phyloP scores from a whole-genome alignment of 495 filamentous ascomycete genomes.

The Penicillium atrosanguineum region DNA sequence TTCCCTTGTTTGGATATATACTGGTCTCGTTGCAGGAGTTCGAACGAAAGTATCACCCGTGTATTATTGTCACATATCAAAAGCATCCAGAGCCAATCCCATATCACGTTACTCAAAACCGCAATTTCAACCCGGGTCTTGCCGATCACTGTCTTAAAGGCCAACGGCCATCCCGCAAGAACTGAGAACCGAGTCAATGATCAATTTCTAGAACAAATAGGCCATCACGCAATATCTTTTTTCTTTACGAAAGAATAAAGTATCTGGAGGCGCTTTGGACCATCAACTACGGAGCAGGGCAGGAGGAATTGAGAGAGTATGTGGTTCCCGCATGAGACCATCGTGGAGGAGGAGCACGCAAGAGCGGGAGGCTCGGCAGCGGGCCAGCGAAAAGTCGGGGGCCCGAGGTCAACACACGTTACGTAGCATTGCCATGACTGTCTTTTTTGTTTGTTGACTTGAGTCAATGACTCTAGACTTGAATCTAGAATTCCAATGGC shows the following conservation, averaged over 20 bases:
- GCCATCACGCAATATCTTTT: neutral
- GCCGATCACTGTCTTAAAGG: neutral
- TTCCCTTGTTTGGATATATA: slow-evolving; percentile 9
- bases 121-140: neutral
- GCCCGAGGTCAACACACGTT: neutral
- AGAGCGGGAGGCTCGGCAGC: slow-evolving; percentile 9
- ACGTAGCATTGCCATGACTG: neutral
- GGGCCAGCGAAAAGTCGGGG: neutral
- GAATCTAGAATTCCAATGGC: neutral
- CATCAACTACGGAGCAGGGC: neutral
- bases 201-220: no score
- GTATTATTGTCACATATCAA: neutral
- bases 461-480: neutral
- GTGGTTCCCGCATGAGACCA: slow-evolving; percentile 20
- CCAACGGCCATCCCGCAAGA: slow-evolving; percentile 4
- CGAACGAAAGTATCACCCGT: neutral
- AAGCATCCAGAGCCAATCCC: neutral
- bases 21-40: slow-evolving; percentile 5
- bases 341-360: slow-evolving; percentile 23
- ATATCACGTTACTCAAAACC: neutral
- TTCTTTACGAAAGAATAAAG: neutral
- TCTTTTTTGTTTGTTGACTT: neutral
- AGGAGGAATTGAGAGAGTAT: neutral
- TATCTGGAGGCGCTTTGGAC: neutral
- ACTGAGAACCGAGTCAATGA: no score